Conservation (phyloP, 2,329 filamentous ascomycete genomes). For the Ascochyta rabiei region DNA sequence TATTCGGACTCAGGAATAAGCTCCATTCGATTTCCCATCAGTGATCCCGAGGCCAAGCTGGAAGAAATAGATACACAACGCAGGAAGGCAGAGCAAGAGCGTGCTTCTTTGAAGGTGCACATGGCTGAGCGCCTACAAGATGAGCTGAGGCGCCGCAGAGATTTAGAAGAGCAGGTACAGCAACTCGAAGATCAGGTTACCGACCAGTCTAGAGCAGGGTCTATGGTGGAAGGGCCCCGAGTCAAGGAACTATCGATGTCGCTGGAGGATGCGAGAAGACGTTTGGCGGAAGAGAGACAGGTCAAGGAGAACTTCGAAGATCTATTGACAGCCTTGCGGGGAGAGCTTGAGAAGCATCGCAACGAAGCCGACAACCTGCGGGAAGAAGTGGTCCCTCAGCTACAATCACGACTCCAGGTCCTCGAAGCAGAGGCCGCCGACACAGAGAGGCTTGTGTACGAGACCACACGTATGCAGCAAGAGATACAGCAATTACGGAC, state of each 20-base stretch:
- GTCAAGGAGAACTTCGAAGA: conserved; percentile 95
- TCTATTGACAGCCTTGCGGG: conserved; percentile 79
- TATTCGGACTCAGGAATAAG: conserved; percentile 95
- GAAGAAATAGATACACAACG: conserved; percentile 84
- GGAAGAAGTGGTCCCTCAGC: conserved; percentile 82
- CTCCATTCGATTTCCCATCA: conserved; percentile 75
- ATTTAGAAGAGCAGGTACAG: conserved; percentile 83
- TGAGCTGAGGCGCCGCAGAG: conserved; percentile 75
- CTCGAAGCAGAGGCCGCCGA: conserved; percentile 77
- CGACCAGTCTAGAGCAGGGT: conserved; percentile 33
- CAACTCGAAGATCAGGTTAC: conserved; percentile 77
- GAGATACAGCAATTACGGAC: conserved; percentile 67
- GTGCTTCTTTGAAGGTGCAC: conserved; percentile 83
- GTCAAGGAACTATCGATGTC: conserved; percentile 79
- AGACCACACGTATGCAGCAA: conserved; percentile 84
- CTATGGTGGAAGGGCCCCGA: conserved; percentile 53
- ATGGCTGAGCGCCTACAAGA: conserved; percentile 86
- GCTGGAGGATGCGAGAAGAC: conserved; percentile 81
- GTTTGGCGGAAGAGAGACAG: conserved; percentile 81
- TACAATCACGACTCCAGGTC: conserved; percentile 77
- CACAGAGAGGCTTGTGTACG: conserved; percentile 75
- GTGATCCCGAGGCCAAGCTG: conserved; percentile 61
- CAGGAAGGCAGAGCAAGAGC: conserved; percentile 86
- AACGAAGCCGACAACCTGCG: conserved; percentile 92
- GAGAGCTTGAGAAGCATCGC: conserved; percentile 79